phyloP scores from a whole-genome alignment of 192 early-diverging fungal species.

The Podila verticillata region DNA sequence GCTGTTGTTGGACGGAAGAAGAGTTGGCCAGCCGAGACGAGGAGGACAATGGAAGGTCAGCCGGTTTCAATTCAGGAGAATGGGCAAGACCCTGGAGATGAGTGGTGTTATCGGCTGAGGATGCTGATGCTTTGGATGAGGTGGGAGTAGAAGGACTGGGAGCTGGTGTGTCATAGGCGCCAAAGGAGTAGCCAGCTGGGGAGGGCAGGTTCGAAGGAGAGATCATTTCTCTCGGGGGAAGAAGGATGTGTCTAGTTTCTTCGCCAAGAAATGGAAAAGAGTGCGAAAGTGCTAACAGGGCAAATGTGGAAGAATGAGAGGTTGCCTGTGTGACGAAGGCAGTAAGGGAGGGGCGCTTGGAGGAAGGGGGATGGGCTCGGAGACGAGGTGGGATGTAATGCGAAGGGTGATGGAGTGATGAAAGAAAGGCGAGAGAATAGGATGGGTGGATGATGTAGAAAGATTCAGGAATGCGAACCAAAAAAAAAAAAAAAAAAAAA shows the following conservation, averaged over 20 bases:
- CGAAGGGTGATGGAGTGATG: not conserved
- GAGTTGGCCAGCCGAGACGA: too few relatives aligned
- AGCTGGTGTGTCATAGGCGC: conserved; percentile 22
- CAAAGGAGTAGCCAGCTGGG: conserved; percentile 46
- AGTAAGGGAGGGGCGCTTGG: not conserved
- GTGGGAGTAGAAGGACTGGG: not conserved
- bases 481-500: not conserved
- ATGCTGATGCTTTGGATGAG: not conserved
- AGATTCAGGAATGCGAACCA: not conserved
- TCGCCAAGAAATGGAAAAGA: not conserved
- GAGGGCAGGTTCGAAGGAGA: conserved; percentile 42
- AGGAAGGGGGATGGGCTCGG: not conserved
- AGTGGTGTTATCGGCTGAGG: not conserved
- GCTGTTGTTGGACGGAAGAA: too few relatives aligned
- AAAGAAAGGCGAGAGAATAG: not conserved
- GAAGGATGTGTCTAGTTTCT: not conserved
- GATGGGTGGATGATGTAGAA: not conserved
- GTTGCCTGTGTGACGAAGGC: not conserved
- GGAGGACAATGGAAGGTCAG: too few relatives aligned
- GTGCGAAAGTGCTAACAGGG: not conserved
- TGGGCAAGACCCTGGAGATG: not conserved
- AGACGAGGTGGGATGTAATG: not conserved
- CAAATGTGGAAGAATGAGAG: conserved; percentile 4
- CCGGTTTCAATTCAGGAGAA: too few relatives aligned
- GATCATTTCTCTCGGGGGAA: conserved; percentile 29